Conservation (phyloP, 345 rosid genomes). For the Eutrema heterophyllum region DNA sequence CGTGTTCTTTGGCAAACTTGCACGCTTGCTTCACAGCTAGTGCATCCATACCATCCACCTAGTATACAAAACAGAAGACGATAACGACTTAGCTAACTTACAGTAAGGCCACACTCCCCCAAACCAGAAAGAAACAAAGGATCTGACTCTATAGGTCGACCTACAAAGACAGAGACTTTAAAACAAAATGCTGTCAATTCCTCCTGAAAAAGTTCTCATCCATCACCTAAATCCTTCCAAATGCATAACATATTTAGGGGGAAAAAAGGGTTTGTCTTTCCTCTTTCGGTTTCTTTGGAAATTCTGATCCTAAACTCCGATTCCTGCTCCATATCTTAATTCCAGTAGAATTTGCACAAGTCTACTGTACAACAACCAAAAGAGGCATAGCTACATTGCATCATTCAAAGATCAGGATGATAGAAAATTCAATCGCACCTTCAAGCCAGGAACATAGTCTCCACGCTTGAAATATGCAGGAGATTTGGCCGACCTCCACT, state of each 20-base stretch:
- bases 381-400: background rate
- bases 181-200: background rate
- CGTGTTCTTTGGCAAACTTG: slow-evolving; percentile 81
- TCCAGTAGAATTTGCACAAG: background rate
- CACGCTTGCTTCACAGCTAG: slow-evolving; percentile 90
- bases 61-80: background rate
- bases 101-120: background rate
- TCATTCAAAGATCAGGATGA: background rate
- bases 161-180: background rate
- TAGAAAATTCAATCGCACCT: slow-evolving; percentile 36
- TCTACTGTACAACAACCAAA: background rate
- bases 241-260: background rate
- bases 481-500: slow-evolving; percentile 89
- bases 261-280: background rate
- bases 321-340: background rate
- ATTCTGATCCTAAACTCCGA: background rate
- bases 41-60: slow-evolving; percentile 97
- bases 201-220: background rate
- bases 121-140: background rate
- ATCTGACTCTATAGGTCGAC: background rate
- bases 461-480: slow-evolving; percentile 88
- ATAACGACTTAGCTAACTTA: background rate
- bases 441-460: slow-evolving; percentile 91
- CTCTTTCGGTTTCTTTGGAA: background rate
- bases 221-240: background rate